Conservation (phyloP, 2,329 filamentous ascomycete genomes). For the Apiospora aurea region DNA sequence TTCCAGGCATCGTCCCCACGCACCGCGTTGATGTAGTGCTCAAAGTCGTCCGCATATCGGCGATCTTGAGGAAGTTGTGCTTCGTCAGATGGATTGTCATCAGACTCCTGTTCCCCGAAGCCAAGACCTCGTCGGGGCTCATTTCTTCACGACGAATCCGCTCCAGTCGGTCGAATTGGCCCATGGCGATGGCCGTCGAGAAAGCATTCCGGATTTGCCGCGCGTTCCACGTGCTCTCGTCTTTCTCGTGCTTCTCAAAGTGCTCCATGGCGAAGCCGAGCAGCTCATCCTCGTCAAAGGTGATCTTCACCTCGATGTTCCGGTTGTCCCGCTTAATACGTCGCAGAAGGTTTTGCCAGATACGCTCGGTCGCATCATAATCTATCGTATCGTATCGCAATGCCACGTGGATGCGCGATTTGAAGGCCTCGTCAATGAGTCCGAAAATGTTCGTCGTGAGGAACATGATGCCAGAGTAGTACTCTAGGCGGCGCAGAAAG, state of each 20-base stretch:
- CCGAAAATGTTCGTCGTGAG: constrained; percentile 34
- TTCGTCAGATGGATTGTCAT: constrained; percentile 26
- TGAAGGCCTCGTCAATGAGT: constrained; percentile 35
- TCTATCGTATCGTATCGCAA: constrained; percentile 30
- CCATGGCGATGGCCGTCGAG: constrained; percentile 35
- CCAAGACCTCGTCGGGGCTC: constrained; percentile 26
- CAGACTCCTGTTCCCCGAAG: constrained; percentile 27
- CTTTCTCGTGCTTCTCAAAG: constrained; percentile 26
- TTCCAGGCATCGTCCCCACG: constrained; percentile 27
- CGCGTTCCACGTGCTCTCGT: constrained; percentile 33
- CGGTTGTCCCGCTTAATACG: constrained; percentile 31
- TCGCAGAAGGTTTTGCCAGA: constrained; percentile 35
- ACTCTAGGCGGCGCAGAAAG: constrained; percentile 32
- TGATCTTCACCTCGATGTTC: constrained; percentile 24
- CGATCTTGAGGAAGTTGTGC: constrained; percentile 29
- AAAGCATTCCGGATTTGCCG: constrained; percentile 39
- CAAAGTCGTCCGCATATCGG: constrained; percentile 31
- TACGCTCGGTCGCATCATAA: constrained; percentile 26
- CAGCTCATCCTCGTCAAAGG: constrained; percentile 27
- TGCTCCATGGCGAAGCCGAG: constrained; percentile 30
- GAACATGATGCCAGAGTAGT: constrained; percentile 34
- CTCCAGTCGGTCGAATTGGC: constrained; percentile 28
- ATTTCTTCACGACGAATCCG: constrained; percentile 23
- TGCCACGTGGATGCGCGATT: constrained; percentile 35
- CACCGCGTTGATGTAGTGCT: constrained; percentile 26